A percentile compares a stretch with the other conserved stretches of the same genome.
Conservation (phyloP, 2,329 filamentous ascomycete genomes). For the Chaetomium sp. region DNA sequence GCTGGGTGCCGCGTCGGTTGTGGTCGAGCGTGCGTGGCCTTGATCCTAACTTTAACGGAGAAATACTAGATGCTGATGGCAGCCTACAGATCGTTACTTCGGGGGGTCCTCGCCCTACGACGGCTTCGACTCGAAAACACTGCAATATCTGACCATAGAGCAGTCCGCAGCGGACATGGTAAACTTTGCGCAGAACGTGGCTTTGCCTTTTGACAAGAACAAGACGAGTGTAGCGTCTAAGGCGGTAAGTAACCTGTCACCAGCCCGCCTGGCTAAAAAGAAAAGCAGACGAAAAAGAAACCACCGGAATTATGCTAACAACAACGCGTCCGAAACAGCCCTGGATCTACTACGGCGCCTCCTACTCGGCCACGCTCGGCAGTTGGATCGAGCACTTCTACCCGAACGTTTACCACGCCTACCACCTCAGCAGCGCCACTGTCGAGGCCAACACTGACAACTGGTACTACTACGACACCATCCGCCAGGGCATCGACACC, state of each 20-base stretch:
- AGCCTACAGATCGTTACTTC: slow-evolving; percentile 19
- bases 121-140: slow-evolving; percentile 18
- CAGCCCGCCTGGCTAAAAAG: background rate
- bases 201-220: slow-evolving; percentile 15
- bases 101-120: slow-evolving; percentile 21
- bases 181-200: slow-evolving; percentile 21
- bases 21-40: slow-evolving; percentile 18
- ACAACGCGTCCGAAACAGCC: slow-evolving; percentile 7
- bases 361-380: slow-evolving; percentile 20
- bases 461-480: slow-evolving; percentile 24
- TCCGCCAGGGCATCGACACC: slow-evolving; percentile 18
- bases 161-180: slow-evolving; percentile 19
- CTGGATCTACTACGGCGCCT: slow-evolving; percentile 20
- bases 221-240: slow-evolving; percentile 16
- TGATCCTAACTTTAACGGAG: background rate
- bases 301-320: no score
- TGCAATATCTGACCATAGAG: slow-evolving; percentile 22
- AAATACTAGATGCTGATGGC: background rate
- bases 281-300: no score
- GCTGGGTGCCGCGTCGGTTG: slow-evolving; percentile 17
- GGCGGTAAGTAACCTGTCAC: slow-evolving; percentile 7
- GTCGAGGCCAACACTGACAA: slow-evolving; percentile 19
- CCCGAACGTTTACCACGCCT: slow-evolving; percentile 20
- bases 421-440: slow-evolving; percentile 21
- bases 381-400: slow-evolving; percentile 21